Base-by-base conservation (phyloP, 2,329 filamentous ascomycete species). In the Aspergillus neotritici region DNA sequence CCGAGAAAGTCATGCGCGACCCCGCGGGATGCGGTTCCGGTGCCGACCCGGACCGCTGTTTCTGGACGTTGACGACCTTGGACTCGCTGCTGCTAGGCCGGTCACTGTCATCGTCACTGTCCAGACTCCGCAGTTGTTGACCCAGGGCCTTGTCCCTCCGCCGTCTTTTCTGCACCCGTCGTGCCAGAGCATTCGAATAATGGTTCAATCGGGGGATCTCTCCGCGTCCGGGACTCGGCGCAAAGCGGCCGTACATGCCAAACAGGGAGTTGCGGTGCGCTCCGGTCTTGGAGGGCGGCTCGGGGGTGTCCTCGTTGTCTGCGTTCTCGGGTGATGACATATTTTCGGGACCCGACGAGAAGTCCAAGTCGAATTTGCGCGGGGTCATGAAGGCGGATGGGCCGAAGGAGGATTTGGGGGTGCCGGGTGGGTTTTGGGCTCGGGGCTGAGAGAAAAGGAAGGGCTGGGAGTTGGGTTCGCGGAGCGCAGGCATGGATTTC, bases 151-250 rank as follows among this genome's bases (percentile, higher is more conserved):
- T 65, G 41, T 73, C 73, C 33, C 73, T 65, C 37, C 72, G 67
- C 14, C 73, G 66, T 31, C 71, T 60, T 59, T 78, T 78, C 37
- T 77, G 68, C 12, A 75, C 66, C 32, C 67, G 61, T 44, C 65
- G 62, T 11, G 63, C 63, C 14, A 74, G 59, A 3, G 68, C 67
- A 49, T 74, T 72, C 8, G 67, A 68, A 42, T 70, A 69, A 50
- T 71, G 72, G 4, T 62, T 65, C 45, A 72, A 65, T 31, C 77
- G 71, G 2, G 73, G 66, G 39, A 87, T 78, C 53, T 86, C 83
- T 34, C 83, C 84, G 51, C 79, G 76, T 1, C 84, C 84, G 0
- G 84, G 67, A 39, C 68, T 71, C 1, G 68, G 64, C n/a, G 64
- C 65, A 41, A 69, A 71, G 35, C 63, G 65, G 17, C 66, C 66